Evolutionary conservation across 208 protist genomes (phyloP).

Genomic region (Leptomonas pyrrhocoris): DNA sequence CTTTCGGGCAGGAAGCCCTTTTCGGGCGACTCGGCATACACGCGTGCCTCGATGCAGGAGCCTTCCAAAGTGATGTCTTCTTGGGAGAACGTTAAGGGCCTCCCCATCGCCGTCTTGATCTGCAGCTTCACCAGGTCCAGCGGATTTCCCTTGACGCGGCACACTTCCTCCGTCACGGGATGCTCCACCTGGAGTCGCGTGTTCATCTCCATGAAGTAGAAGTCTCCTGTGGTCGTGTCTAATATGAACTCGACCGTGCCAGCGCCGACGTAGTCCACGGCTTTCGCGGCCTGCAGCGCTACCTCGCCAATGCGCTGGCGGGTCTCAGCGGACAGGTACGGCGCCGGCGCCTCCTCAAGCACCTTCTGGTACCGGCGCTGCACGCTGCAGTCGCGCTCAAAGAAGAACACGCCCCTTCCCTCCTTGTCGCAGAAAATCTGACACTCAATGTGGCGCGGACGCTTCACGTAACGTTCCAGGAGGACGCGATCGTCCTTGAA

Average conservation of each 20-base stretch:
- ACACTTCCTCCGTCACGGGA: constrained; percentile 96
- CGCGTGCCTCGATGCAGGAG: constrained; percentile 91
- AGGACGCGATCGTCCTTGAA: constrained; percentile 95
- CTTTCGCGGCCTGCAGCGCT: constrained; percentile 77
- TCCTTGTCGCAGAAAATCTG: constrained; percentile 94
- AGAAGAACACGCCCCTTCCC: constrained; percentile 91
- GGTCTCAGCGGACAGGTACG: constrained; percentile 54
- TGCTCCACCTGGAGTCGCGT: constrained; percentile 97
- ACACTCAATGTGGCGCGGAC: constrained; percentile 92
- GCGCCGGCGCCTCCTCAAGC: constrained; percentile 90
- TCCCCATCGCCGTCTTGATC: constrained; percentile 79
- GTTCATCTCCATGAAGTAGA: constrained; percentile 99
- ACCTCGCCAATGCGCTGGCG: constrained; percentile 81
- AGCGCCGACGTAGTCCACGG: constrained; percentile 93
- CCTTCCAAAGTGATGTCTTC: constrained; percentile 78
- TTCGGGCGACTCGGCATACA: constrained; percentile 95
- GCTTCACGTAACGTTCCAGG: constrained; percentile 92
- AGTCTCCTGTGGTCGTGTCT: constrained; percentile 77
- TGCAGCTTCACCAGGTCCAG: constrained; percentile 96
- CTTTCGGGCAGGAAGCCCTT: constrained; percentile 87
- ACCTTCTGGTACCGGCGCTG: constrained; percentile 97
- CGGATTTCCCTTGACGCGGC: constrained; percentile 44
- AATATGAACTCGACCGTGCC: constrained; percentile 99
- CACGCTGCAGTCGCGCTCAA: constrained; percentile 96
- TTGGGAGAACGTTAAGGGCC: constrained; percentile 80